Conservation (phyloP, 1,139 yeast genomes). For the Debaryomyces psychrophilus region DNA sequence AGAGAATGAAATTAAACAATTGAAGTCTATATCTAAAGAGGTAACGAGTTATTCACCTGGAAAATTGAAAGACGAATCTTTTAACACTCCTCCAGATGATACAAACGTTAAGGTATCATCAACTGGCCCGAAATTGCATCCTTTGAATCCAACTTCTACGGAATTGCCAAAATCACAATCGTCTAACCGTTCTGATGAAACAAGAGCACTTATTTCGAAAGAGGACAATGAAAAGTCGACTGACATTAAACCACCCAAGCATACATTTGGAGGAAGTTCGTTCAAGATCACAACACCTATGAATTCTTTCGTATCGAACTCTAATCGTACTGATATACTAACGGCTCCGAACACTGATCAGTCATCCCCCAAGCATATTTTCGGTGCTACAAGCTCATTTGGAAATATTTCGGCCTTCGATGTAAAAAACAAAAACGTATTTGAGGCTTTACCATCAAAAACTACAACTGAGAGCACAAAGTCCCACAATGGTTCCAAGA, state of each 20-base stretch:
- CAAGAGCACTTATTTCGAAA: background rate
- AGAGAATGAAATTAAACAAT: slow-evolving; percentile 24
- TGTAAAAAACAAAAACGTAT: slow-evolving; percentile 37
- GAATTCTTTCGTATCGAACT: slow-evolving; percentile 22
- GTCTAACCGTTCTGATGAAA: background rate
- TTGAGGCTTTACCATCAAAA: slow-evolving; percentile 30
- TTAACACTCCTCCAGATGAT: slow-evolving; percentile 3
- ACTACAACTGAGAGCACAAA: slow-evolving; percentile 14
- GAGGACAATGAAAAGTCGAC: slow-evolving; percentile 9
- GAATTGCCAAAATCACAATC: background rate
- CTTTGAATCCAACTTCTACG: background rate
- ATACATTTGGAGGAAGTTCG: slow-evolving; percentile 38
- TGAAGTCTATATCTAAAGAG: slow-evolving; percentile 15
- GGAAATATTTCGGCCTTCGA: slow-evolving; percentile 43
- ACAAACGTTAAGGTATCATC: background rate
- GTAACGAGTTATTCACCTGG: background rate
- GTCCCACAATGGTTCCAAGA: slow-evolving; percentile 10
- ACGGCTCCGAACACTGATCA: slow-evolving; percentile 12
- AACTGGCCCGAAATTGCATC: background rate
- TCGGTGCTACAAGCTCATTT: slow-evolving; percentile 57
- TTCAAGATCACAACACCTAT: slow-evolving; percentile 24
- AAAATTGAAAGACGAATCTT: background rate
- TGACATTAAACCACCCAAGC: slow-evolving; percentile 15
- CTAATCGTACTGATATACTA: slow-evolving; percentile 13
- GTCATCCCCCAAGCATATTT: slow-evolving; percentile 33